These are phyloP conservation scores for Penicillium antarcticum DNA, from an alignment of 495 filamentous ascomycete genomes.

Conservation along the genomic window DNA sequence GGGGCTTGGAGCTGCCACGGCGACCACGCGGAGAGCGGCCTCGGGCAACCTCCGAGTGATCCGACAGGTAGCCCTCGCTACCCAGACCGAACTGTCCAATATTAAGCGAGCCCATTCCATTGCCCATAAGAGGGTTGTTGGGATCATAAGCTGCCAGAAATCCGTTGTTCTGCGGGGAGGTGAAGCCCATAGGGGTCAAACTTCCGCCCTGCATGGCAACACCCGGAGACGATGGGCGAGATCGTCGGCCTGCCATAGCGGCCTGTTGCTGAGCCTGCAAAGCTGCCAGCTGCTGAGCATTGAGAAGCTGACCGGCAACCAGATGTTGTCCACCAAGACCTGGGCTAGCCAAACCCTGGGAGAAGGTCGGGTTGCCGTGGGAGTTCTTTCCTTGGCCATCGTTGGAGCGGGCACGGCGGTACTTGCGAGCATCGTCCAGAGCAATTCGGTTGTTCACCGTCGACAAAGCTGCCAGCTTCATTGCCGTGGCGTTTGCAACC, in stretches of 20 bases:
- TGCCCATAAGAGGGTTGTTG: conserved; percentile 67
- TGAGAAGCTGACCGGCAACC: conserved; percentile 82
- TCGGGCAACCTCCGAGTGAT: conserved; percentile 85
- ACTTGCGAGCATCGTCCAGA: conserved; percentile 92
- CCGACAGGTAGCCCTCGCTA: conserved; percentile 88
- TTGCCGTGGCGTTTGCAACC: conserved; percentile 97
- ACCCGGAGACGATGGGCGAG: conserved; percentile 89
- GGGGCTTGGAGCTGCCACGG: conserved; percentile 92
- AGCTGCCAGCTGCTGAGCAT: conserved; percentile 79
- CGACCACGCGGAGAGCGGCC: conserved; percentile 91
- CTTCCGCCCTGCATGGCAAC: conserved; percentile 70
- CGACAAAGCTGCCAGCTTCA: conserved; percentile 95
- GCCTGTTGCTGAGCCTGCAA: conserved; percentile 81
- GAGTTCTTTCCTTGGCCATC: conserved; percentile 63
- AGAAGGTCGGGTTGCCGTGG: conserved; percentile 39
- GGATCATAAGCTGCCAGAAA: conserved; percentile 89
- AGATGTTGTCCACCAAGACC: conserved; percentile 64
- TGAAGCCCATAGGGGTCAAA: conserved; percentile 66
- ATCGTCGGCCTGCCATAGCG: conserved; percentile 73
- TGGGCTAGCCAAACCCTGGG: conserved; percentile 49
- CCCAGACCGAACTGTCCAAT: conserved; percentile 72
- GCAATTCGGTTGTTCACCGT: conserved; percentile 99
- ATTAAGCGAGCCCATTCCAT: conserved; percentile 66
- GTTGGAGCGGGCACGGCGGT: conserved; percentile 84
- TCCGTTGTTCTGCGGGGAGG: conserved; percentile 91